Percentiles rank a stretch among this genome's conserved stretches.
These are phyloP conservation scores for Craterostigma plantagineum DNA, from an alignment of 257 asterid genomes.

Conservation along the genomic window DNA sequence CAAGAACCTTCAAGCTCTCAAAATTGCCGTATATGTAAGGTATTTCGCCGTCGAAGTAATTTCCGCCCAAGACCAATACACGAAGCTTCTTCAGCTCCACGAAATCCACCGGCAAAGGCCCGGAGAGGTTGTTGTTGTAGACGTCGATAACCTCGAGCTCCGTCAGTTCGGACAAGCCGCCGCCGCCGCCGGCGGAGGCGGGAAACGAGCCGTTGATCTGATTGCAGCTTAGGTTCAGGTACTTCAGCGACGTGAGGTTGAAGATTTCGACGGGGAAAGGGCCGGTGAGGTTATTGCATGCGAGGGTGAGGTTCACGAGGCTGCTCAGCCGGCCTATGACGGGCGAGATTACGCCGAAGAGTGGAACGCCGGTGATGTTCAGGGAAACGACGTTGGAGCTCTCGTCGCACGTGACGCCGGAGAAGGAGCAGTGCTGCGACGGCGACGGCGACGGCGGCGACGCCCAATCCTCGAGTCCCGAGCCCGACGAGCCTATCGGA, in stretches of 20 bases:
- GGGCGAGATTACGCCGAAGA: conserved; percentile 47
- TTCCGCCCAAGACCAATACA: conserved; percentile 39
- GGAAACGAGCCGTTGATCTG: conserved; percentile 23
- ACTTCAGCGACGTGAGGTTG: conserved; percentile 20
- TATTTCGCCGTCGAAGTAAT: conserved; percentile 54
- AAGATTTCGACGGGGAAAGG: conserved; percentile 38
- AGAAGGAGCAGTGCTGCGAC: conserved; percentile 37
- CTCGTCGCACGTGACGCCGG: conserved; percentile 60
- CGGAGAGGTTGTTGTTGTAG: conserved; percentile 55
- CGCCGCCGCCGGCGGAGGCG: conserved; percentile 25
- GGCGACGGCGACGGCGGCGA: conserved; percentile 14
- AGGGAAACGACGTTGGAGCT: conserved; percentile 34
- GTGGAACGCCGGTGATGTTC: conserved; percentile 22
- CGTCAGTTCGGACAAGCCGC: conserved; percentile 17
- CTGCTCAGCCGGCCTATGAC: conserved; percentile 44
- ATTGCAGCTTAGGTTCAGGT: conserved; percentile 41
- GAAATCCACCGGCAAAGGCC: conserved; percentile 43
- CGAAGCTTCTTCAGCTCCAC: conserved; percentile 25
- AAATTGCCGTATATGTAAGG: conserved; percentile 58
- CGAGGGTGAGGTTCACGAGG: conserved; percentile 47
- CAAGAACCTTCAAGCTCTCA: conserved; percentile 27
- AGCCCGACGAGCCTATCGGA: conserved; percentile 26
- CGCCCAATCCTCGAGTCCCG: conserved; percentile 59
- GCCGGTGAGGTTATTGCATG: conserved; percentile 47
- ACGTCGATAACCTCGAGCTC: conserved; percentile 43